Evolutionary conservation across 176 grass and related monocot species (phyloP), one percentile per base, ranked within the genome.

Genomic region (Rhipidocladum racemiflorum): DNA sequence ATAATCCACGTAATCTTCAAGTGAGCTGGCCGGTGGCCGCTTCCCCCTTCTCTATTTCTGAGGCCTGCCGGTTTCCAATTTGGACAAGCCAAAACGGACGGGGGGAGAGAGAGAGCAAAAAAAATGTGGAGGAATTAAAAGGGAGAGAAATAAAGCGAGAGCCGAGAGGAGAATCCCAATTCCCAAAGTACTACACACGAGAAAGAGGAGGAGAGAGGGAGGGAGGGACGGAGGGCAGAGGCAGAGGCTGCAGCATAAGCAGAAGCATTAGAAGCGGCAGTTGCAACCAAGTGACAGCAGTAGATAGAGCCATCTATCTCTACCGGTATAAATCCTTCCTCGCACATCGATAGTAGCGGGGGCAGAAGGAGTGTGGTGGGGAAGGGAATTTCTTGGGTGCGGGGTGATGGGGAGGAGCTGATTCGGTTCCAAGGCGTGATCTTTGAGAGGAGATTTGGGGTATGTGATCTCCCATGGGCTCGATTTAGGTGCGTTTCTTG

Each of bases 271-370:
- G 80, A 88, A 83, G 86, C 65, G 86, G 86, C 86, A 55, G 85
- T 87, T 60, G 72, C 77, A 77, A 87, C 86, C 86, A 88, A 88
- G 87, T 74, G 87, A 81, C 81, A 79, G 83, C 87, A 80, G 75
- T 80, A 74, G 87, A 88, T 84, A 88, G 75, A 80, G 87, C 87
- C 81, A 88, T 88, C 87, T 53, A 88, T 70, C 73, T 74, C 75
- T 84, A 75, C 87, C 80, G 81, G 75, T 88, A 84, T 80, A 89
- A 85, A 89, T 89, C 61, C 75, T 67, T 88, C 59, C 81, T 84
- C 62, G 12, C 80, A 39, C 65, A 63, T 84, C 51, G 67, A 71
- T 61, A 46, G 81, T 65, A 72, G 54, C 17, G 10, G 16, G 70
- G 36, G 17, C 30, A 25, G 13, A 6, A 53, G 65, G 32, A 20